Base-by-base conservation (phyloP, 2,329 filamentous ascomycete species). In the Rosellinia necatrix region DNA sequence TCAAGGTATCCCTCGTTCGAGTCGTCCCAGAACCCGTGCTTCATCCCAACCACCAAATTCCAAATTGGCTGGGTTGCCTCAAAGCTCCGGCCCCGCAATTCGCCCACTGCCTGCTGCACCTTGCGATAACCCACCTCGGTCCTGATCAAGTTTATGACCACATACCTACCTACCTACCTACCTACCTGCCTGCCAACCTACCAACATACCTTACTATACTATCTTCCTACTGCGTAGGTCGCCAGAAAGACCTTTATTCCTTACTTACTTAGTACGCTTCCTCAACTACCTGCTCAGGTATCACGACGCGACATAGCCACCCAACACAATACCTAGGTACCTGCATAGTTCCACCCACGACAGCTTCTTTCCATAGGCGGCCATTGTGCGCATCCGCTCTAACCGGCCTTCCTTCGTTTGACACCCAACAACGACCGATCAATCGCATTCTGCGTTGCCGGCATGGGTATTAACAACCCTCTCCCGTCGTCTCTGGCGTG, bases 381-480 rank as follows among this genome's bases (percentile, higher is more conserved):
- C 13, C 17, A 27, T 22, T 25, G 25, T 49, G 37, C 50, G 37
- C 55, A 29, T 50, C 48, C 50, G 17, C 40, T 49, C 27, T 38
- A 21, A 41, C 25, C 15, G 32, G 35, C 50, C 30, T 21, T 34
- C n/a, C n/a, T n/a, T n/a, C n/a, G 30, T 38, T 47, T 15, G 27
- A 47, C 32, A 30, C 6, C 43, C n/a, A 17, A 48, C 49, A 49
- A 21, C 24, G 29, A 38, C 24, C 46, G 15, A 40, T 21, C 47
- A 13, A 29, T 21, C 43, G 53, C 27, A 41, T 27, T 38, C 30
- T 21, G 49, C 59, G 52, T 61, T 67, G 70, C 52, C n/a, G n/a
- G n/a, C 61, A 86, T 87, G 82, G 85, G 85, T 67, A 77, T 88
- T 73, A 79, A 88, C 70, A 88, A 86, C 66, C 85, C 85, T 63